Evolutionary conservation across 495 filamentous ascomycete genomes (phyloP).

Genomic region (Aspergillus campestris): DNA sequence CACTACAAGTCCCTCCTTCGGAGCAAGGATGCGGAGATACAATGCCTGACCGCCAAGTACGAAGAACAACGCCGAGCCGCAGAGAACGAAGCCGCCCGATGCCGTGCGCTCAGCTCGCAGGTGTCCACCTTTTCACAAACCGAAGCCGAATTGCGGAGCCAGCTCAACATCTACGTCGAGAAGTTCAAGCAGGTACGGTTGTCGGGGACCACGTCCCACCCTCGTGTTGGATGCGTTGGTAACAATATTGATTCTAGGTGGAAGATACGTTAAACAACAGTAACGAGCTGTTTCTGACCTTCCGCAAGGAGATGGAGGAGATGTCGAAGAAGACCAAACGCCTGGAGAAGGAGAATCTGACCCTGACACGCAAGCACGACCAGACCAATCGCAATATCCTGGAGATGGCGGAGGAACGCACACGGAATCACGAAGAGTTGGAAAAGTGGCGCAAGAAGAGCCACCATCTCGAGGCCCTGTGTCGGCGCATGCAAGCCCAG

Average conservation of each 20-base stretch:
- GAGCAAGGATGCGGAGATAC: constrained; percentile 93
- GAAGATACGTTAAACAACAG: constrained; percentile 98
- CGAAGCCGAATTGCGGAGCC: constrained; percentile 84
- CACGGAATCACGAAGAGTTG: constrained; percentile 68
- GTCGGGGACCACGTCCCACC: background rate
- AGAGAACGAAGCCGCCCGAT: constrained; percentile 68
- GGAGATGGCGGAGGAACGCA: constrained; percentile 96
- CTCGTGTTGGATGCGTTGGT: constrained; percentile 7
- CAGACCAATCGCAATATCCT: constrained; percentile 90
- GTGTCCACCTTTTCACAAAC: constrained; percentile 96
- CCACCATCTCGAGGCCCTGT: constrained; percentile 84
- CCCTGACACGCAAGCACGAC: constrained; percentile 85
- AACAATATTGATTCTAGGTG: constrained; percentile 52
- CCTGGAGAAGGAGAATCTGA: constrained; percentile 91
- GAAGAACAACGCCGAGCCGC: constrained; percentile 84
- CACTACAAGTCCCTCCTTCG: constrained; percentile 85
- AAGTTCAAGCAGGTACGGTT: constrained; percentile 96
- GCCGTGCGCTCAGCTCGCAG: constrained; percentile 76
- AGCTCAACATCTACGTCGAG: constrained; percentile 97
- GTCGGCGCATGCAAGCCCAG: constrained; percentile 89
- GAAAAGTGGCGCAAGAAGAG: constrained; percentile 80
- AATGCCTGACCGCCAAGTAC: constrained; percentile 74
- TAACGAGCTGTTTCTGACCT: constrained; percentile 96
- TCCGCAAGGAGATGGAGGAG: constrained; percentile 99
- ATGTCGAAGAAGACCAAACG: constrained; percentile 99